Evolutionary conservation across 768 basidiomycete species (phyloP).

Genomic region (Tricholoma saponaceum): DNA sequence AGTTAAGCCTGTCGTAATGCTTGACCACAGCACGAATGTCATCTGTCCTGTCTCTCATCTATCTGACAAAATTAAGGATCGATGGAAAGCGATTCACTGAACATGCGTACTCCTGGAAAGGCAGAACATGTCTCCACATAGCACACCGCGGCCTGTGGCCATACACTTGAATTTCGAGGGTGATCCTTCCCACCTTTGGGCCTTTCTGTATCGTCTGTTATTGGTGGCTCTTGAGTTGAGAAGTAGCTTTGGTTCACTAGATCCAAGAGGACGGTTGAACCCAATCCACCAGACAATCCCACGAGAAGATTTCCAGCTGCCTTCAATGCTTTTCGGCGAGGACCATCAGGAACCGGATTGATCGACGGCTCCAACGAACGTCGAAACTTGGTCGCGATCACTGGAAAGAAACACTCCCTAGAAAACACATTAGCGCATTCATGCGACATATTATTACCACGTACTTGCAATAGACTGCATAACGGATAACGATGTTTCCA

Average conservation of each 20-base stretch:
- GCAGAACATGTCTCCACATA: conserved; percentile 69
- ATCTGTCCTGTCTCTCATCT: conserved; percentile 55
- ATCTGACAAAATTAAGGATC: conserved; percentile 12
- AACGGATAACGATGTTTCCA: conserved; percentile 72
- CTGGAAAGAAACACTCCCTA: conserved; percentile 65
- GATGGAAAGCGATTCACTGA: neutral
- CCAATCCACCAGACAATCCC: conserved; percentile 76
- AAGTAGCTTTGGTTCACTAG: conserved; percentile 61
- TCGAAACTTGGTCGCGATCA: conserved; percentile 61
- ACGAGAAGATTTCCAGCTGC: conserved; percentile 67
- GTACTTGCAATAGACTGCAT: conserved; percentile 85
- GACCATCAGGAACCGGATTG: conserved; percentile 50
- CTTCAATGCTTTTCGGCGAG: conserved; percentile 55
- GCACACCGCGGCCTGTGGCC: conserved; percentile 59
- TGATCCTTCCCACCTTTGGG: conserved; percentile 58
- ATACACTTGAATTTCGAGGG: conserved; percentile 57
- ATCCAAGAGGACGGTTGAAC: conserved; percentile 70
- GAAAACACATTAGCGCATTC: neutral
- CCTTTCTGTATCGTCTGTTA: conserved; percentile 23
- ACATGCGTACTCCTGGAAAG: conserved; percentile 51
- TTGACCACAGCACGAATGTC: conserved; percentile 44
- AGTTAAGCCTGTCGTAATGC: conserved; percentile 48
- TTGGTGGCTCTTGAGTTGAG: conserved; percentile 18
- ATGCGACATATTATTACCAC: conserved; percentile 11
- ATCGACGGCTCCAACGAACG: conserved; percentile 60